A percentile compares a stretch with the other conserved stretches of the same genome.
Evolutionary conservation across 805 yeast species (phyloP).

Genomic region (Candida orba): DNA sequence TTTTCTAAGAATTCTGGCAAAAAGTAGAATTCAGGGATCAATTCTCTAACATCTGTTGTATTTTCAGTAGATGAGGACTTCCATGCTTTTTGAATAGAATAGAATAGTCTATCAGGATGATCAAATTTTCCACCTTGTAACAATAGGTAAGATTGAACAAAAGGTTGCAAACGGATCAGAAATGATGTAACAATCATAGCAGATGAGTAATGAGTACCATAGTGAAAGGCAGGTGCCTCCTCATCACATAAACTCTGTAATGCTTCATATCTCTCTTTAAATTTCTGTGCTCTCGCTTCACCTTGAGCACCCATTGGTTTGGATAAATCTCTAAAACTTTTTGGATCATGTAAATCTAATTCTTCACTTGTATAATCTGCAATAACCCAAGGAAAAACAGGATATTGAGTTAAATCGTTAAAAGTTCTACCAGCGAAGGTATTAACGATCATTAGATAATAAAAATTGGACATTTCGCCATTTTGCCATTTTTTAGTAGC

Average conservation of each 20-base stretch:
- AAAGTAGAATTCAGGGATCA: conserved; percentile 80
- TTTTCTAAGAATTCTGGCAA: conserved; percentile 74
- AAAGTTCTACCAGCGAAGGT: conserved; percentile 85
- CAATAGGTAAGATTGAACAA: conserved; percentile 67
- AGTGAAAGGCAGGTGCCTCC: conserved; percentile 72
- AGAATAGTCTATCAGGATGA: conserved; percentile 77
- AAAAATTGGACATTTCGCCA: conserved; percentile 79
- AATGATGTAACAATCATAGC: conserved; percentile 89
- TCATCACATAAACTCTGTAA: conserved; percentile 52
- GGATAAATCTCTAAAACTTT: conserved; percentile 63
- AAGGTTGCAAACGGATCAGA: conserved; percentile 70
- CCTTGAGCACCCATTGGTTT: conserved; percentile 93
- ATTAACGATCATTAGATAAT: conserved; percentile 71
- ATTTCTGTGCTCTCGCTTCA: conserved; percentile 48
- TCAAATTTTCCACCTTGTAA: conserved; percentile 87
- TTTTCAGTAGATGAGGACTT: conserved; percentile 68
- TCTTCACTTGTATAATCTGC: conserved; percentile 71
- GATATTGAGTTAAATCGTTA: conserved; percentile 85
- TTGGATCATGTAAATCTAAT: conserved; percentile 57
- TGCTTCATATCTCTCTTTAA: conserved; percentile 68
- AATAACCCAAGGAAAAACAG: conserved; percentile 87
- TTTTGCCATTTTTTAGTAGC: conserved; percentile 67
- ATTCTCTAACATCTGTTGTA: conserved; percentile 82
- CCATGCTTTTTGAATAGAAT: conserved; percentile 76
- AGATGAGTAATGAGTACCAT: conserved; percentile 89